phyloP scores from a whole-genome alignment of 1,139 yeast species.

The Lodderomyces theae region DNA sequence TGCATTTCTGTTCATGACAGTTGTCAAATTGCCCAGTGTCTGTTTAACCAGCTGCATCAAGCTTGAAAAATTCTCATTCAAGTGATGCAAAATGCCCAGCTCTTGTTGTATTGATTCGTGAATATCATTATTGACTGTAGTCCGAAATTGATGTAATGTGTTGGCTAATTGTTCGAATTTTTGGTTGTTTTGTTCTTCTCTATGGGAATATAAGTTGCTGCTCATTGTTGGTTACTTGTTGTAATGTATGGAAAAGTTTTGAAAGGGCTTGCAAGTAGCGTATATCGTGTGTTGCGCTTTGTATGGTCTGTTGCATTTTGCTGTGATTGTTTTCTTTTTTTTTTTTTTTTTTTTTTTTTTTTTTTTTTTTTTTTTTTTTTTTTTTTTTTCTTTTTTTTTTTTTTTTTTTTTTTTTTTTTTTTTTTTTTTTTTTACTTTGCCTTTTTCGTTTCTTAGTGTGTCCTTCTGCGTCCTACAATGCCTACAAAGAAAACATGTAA shows the following conservation, averaged over 20 bases:
- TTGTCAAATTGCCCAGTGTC: conserved; percentile 65
- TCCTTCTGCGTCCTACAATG: no score
- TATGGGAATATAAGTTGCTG: conserved; percentile 39
- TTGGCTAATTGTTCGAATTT: conserved; percentile 45
- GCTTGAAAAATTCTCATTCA: conserved; percentile 59
- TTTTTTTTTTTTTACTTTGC: no score
- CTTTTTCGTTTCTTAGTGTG: no score
- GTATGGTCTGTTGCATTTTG: neutral
- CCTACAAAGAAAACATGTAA: neutral
- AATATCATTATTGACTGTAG: conserved; percentile 43
- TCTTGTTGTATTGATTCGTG: conserved; percentile 44
- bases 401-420: no score
- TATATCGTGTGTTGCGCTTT: neutral
- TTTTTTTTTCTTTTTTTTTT: no score
- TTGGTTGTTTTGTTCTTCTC: conserved; percentile 47
- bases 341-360: no score
- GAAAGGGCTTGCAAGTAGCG: no score
- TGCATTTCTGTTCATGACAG: conserved; percentile 44
- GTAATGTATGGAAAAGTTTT: no score
- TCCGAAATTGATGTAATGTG: conserved; percentile 45
- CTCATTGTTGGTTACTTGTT: neutral
- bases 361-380: no score
- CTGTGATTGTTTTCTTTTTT: no score
- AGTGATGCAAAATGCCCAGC: conserved; percentile 49
- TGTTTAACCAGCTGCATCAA: conserved; percentile 59